Percentiles rank a stretch among this genome's conserved stretches.
Evolutionary conservation across 1,284 basidiomycete species (phyloP).

Genomic region (Marasmius fiardii): DNA sequence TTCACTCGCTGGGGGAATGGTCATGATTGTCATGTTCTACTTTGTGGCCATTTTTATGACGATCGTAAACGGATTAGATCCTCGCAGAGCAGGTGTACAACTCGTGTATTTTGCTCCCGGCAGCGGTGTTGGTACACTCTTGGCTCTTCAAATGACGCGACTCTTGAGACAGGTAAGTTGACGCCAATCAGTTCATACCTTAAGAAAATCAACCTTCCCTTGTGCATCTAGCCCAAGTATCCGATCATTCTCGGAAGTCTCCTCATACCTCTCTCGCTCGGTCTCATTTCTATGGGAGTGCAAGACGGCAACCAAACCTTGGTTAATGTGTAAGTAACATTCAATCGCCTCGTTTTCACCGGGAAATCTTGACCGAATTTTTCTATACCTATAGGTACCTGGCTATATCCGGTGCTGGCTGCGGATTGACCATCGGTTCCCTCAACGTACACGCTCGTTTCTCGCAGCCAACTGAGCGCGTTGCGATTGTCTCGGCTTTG

Average conservation of each 20-base stretch:
- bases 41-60: constrained; percentile 50
- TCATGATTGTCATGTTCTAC: constrained; percentile 52
- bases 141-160: neutral
- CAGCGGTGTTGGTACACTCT: constrained; percentile 26
- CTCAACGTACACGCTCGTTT: constrained; percentile 44
- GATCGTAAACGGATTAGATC: constrained; percentile 35
- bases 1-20: constrained; percentile 39
- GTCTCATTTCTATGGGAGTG: constrained; percentile 40
- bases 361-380: neutral
- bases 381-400: constrained; percentile 33
- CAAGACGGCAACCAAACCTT: constrained; percentile 28
- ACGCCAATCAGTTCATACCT: neutral
- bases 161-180: constrained; percentile 3
- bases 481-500: constrained; percentile 41
- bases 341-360: neutral
- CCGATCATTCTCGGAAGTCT: constrained; percentile 35
- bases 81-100: constrained; percentile 39
- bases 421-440: constrained; percentile 39
- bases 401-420: constrained; percentile 37
- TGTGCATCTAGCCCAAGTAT: constrained; percentile 32
- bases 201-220: neutral
- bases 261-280: constrained; percentile 35
- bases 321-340: constrained; percentile 33
- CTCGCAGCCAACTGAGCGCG: constrained; percentile 29
- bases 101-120: constrained; percentile 48